Conservation (phyloP, 352 stramenopile genomes). For the Pythium plurisporium region DNA sequence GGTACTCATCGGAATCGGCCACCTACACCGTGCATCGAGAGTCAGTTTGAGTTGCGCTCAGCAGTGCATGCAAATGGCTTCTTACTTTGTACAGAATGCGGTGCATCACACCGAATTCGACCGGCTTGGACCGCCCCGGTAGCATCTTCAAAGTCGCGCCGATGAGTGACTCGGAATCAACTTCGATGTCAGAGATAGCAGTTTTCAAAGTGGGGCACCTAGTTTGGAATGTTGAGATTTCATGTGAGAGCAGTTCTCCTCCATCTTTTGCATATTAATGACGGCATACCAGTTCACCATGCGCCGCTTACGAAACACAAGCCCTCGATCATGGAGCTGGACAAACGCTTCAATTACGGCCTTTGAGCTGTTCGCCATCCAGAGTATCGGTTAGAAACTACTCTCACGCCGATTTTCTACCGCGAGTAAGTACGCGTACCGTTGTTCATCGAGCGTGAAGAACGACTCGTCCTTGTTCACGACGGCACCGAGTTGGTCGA, state of each 20-base stretch:
- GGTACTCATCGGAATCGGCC: constrained; percentile 69
- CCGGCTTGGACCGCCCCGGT: constrained; percentile 95
- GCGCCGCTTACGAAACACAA: constrained; percentile 95
- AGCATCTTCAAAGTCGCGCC: constrained; percentile 93
- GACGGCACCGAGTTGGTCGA: constrained; percentile 89
- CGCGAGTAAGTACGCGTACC: constrained; percentile 80
- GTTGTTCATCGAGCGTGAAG: constrained; percentile 99
- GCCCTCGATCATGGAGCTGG: constrained; percentile 94
- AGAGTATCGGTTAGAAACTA: no score
- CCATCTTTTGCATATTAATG: constrained; percentile 87
- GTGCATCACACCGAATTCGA: constrained; percentile 97
- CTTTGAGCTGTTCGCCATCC: constrained; percentile 27
- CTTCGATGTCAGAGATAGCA: constrained; percentile 95
- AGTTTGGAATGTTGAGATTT: constrained; percentile 99
- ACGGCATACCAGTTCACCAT: constrained; percentile 98
- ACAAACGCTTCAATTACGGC: constrained; percentile 71
- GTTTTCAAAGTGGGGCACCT: constrained; percentile 98
- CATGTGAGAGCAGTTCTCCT: constrained; percentile 97
- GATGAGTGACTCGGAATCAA: constrained; percentile 98
- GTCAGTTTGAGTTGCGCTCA: constrained; percentile 48
- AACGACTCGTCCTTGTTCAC: constrained; percentile 97
- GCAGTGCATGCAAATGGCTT: constrained; percentile 97
- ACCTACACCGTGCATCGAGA: no score
- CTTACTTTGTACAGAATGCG: constrained; percentile 67
- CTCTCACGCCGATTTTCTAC: no score